Conservation (phyloP, 1,284 basidiomycete genomes). For the Coniferiporia sulphurascens region DNA sequence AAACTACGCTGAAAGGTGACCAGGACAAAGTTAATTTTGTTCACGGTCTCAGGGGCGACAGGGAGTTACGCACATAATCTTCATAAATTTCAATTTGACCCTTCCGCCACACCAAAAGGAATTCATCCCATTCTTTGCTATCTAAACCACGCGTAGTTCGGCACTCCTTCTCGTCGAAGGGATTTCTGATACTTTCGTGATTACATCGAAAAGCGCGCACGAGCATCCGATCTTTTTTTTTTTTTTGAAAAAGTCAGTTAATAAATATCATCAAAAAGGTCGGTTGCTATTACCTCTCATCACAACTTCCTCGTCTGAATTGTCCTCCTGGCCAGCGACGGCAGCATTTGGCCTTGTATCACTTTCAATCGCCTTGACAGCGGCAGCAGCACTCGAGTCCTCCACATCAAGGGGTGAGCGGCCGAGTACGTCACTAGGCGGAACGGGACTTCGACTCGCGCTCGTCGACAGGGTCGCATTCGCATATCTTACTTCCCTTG, state of each 20-base stretch:
- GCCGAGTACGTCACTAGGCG: constrained; percentile 56
- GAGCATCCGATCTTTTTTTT: constrained; percentile 71
- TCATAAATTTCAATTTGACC: constrained; percentile 73
- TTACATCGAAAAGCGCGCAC: constrained; percentile 66
- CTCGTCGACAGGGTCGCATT: constrained; percentile 18
- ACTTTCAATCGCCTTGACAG: constrained; percentile 26
- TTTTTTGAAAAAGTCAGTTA: background rate
- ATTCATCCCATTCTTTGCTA: constrained; percentile 72
- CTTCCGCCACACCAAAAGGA: constrained; percentile 73
- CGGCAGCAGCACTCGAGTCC: constrained; percentile 59
- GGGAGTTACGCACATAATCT: constrained; percentile 45
- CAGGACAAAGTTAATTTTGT: constrained; percentile 17
- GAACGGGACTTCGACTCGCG: constrained; percentile 34
- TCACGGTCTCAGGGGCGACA: constrained; percentile 16
- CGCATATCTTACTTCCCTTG: constrained; percentile 26
- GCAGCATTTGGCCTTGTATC: background rate
- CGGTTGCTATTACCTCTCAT: constrained; percentile 49
- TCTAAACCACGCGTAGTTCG: constrained; percentile 56
- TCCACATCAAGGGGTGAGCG: constrained; percentile 46
- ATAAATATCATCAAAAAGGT: background rate
- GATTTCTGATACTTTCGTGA: constrained; percentile 41
- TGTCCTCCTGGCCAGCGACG: constrained; percentile 21
- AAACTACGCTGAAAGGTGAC: constrained; percentile 44
- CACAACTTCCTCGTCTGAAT: constrained; percentile 37
- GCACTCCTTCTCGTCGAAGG: constrained; percentile 68